A percentile compares a stretch with the other conserved stretches of the same genome.
These are phyloP conservation scores for Cladosporium sp. DNA, from an alignment of 2,329 filamentous ascomycete species.

Conservation along the genomic window DNA sequence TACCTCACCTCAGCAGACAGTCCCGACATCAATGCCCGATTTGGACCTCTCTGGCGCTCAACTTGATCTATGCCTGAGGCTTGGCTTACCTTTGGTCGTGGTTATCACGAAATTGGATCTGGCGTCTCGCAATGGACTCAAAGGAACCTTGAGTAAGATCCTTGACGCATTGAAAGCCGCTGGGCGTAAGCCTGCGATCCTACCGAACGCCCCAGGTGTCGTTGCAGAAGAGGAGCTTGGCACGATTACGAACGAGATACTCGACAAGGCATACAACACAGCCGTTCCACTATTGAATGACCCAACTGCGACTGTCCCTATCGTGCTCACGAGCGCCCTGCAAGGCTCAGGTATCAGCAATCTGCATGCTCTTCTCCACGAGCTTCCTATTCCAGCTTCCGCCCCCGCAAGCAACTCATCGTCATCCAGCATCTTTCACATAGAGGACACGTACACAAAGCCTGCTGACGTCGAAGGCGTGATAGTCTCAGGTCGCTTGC, in stretches of 20 bases:
- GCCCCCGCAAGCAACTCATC: background rate
- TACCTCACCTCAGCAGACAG: constrained; percentile 27
- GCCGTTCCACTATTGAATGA: constrained; percentile 46
- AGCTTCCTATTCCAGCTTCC: constrained; percentile 57
- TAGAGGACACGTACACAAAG: constrained; percentile 83
- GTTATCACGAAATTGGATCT: constrained; percentile 88
- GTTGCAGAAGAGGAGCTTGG: constrained; percentile 46
- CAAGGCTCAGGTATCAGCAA: constrained; percentile 75
- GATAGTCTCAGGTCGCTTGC: constrained; percentile 80
- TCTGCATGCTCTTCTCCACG: constrained; percentile 72
- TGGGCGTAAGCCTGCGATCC: constrained; percentile 66
- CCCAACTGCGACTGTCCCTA: constrained; percentile 59
- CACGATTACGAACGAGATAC: constrained; percentile 51
- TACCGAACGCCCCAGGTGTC: constrained; percentile 37
- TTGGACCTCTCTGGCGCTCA: constrained; percentile 72
- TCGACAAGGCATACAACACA: constrained; percentile 51
- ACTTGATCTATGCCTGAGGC: constrained; percentile 74
- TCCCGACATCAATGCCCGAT: constrained; percentile 39
- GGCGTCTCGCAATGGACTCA: constrained; percentile 65
- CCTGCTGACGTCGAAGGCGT: constrained; percentile 26
- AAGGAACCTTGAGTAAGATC: constrained; percentile 64
- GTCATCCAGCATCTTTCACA: constrained; percentile 59
- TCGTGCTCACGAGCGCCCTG: constrained; percentile 80
- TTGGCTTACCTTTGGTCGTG: constrained; percentile 70
- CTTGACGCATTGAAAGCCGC: constrained; percentile 71